Percentiles rank a stretch among this genome's conserved stretches.
Evolutionary conservation across 2,329 filamentous ascomycete species (phyloP).

Genomic region (Thielaviopsis ethacetica): DNA sequence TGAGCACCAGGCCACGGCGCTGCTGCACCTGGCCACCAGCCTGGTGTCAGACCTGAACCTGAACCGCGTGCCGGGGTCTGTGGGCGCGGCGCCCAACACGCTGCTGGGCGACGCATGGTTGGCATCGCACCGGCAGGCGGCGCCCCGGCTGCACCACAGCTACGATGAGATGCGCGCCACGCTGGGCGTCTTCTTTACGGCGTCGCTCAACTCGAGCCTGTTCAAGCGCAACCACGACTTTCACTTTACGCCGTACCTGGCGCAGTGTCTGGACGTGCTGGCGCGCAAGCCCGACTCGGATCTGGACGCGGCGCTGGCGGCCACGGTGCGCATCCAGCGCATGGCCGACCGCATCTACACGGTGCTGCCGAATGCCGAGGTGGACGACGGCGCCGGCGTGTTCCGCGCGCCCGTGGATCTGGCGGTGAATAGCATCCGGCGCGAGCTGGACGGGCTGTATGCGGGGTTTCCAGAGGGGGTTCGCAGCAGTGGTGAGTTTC

Average conservation of each 20-base stretch:
- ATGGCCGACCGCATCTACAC: slow-evolving; percentile 18
- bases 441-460: slow-evolving; percentile 19
- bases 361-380: slow-evolving; percentile 15
- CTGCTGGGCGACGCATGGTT: slow-evolving; percentile 21
- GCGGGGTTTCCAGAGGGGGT: slow-evolving; percentile 14
- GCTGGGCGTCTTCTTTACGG: slow-evolving; percentile 24
- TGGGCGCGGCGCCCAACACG: slow-evolving; percentile 15
- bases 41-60: slow-evolving; percentile 24
- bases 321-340: slow-evolving; percentile 20
- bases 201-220: slow-evolving; percentile 19
- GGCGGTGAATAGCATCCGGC: slow-evolving; percentile 19
- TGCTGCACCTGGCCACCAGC: slow-evolving; percentile 24
- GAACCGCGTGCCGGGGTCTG: slow-evolving; percentile 17
- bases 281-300: slow-evolving; percentile 17
- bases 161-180: slow-evolving; percentile 24
- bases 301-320: slow-evolving; percentile 20
- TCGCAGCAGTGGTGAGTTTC: slow-evolving; percentile 13
- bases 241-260: slow-evolving; percentile 20
- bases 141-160: slow-evolving; percentile 15
- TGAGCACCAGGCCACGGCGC: slow-evolving; percentile 21
- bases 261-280: slow-evolving; percentile 20
- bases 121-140: slow-evolving; percentile 13
- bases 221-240: slow-evolving; percentile 21
- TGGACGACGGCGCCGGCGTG: slow-evolving; percentile 8
- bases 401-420: slow-evolving; percentile 19